phyloP scores from a whole-genome alignment of 169 alveolate species.

The Plasmodium fragile region DNA sequence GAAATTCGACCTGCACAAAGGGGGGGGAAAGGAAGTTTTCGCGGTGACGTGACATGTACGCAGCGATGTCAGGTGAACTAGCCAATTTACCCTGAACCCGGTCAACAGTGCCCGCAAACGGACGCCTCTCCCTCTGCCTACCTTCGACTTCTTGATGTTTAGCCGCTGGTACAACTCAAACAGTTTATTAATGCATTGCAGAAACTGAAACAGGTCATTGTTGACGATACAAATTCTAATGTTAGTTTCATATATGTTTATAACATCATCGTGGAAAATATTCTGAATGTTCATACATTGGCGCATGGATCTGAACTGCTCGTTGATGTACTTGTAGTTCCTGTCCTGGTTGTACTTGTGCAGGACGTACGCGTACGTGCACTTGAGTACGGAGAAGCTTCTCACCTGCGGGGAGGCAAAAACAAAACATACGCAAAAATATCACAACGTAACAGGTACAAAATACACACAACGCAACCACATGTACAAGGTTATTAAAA shows the following conservation, averaged over 20 bases:
- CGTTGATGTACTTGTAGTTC: conserved; percentile 90
- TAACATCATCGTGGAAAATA: conserved; percentile 89
- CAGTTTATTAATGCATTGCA: conserved; percentile 95
- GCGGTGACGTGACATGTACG: too few species aligned
- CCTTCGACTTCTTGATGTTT: conserved; percentile 77
- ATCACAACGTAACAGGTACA: neutral
- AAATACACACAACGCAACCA: neutral
- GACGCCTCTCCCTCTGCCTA: neutral
- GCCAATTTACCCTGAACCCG: too few species aligned
- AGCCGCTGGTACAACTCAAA: conserved; percentile 86
- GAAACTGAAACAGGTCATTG: conserved; percentile 94
- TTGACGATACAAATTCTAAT: conserved; percentile 94
- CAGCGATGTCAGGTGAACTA: too few species aligned
- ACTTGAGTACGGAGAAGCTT: conserved; percentile 39
- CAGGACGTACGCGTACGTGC: conserved; percentile 81
- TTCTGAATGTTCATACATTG: conserved; percentile 95
- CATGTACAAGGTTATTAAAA: neutral
- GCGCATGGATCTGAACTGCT: conserved; percentile 93
- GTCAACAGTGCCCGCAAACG: neutral
- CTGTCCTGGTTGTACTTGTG: conserved; percentile 78
- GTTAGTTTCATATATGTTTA: conserved; percentile 93
- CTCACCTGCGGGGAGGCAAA: conserved; percentile 16
- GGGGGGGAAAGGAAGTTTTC: neutral
- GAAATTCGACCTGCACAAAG: conserved; percentile 76
- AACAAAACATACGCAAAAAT: neutral